phyloP scores from a whole-genome alignment of 192 early-diverging fungal genomes.

The Glomus cerebriforme region DNA sequence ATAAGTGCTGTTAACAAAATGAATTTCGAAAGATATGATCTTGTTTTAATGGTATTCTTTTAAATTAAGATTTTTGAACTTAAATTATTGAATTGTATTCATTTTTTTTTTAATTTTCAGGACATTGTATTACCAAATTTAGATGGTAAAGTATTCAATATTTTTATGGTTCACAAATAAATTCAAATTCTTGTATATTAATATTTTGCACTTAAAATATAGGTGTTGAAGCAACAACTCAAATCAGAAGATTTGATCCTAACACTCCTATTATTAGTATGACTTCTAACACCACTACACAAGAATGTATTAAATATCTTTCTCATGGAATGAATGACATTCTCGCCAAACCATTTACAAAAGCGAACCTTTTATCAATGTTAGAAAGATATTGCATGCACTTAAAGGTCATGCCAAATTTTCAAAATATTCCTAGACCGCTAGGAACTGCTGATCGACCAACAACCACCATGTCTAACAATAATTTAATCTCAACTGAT shows the following conservation, averaged over 20 bases:
- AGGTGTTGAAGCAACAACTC: conserved; percentile 69
- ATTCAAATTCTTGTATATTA: neutral
- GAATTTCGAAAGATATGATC: conserved; percentile 67
- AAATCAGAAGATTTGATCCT: conserved; percentile 70
- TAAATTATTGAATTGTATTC: conserved; percentile 1
- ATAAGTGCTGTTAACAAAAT: conserved; percentile 62
- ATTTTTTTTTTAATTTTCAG: conserved; percentile 2
- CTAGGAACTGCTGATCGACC: neutral
- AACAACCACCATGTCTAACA: neutral
- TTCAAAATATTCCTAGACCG: conserved; percentile 15
- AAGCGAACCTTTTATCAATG: conserved; percentile 49
- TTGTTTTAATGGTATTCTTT: conserved; percentile 66
- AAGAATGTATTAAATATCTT: conserved; percentile 67
- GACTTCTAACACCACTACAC: conserved; percentile 68
- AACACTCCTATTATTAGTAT: conserved; percentile 75
- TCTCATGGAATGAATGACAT: conserved; percentile 77
- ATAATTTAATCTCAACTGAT: neutral
- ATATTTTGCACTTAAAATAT: conserved; percentile 41
- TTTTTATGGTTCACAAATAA: neutral
- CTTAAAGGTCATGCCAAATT: conserved; percentile 34
- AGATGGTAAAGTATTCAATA: conserved; percentile 21
- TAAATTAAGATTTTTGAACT: neutral
- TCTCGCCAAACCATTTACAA: conserved; percentile 69
- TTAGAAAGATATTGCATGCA: conserved; percentile 62
- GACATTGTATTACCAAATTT: conserved; percentile 31